Conservation (phyloP, 2,329 filamentous ascomycete genomes). For the Dactylellina drechsleri region DNA sequence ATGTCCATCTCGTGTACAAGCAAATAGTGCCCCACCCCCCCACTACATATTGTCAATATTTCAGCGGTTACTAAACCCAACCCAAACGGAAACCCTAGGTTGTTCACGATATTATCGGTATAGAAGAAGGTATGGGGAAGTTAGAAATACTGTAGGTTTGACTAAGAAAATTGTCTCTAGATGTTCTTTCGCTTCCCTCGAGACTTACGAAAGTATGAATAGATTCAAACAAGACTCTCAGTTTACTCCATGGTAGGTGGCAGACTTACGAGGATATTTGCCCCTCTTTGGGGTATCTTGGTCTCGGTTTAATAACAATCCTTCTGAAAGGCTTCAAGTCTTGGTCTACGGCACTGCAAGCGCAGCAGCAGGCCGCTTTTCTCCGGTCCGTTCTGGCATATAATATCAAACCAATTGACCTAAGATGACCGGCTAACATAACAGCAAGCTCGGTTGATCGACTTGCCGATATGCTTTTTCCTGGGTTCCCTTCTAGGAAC, state of each 20-base stretch:
- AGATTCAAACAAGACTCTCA: slow-evolving; percentile 39
- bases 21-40: slow-evolving; percentile 61
- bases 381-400: slow-evolving; percentile 64
- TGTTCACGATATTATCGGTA: slow-evolving; percentile 78
- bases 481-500: slow-evolving; percentile 78
- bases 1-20: slow-evolving; percentile 81
- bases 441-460: slow-evolving; percentile 73
- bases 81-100: slow-evolving; percentile 62
- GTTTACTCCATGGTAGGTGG: slow-evolving; percentile 40
- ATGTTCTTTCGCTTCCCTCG: background rate
- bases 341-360: slow-evolving; percentile 79
- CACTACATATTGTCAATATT: background rate
- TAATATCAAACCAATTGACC: too few relatives aligned
- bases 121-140: slow-evolving; percentile 74
- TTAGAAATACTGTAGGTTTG: slow-evolving; percentile 65
- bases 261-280: background rate
- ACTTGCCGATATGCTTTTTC: slow-evolving; percentile 79
- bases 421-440: too few relatives aligned
- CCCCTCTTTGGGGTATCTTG: background rate
- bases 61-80: background rate
- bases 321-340: slow-evolving; percentile 64
- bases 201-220: background rate
- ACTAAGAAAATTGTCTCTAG: background rate
- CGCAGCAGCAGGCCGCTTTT: slow-evolving; percentile 79
- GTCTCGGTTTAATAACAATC: too few relatives aligned